phyloP scores from a whole-genome alignment of 2,329 filamentous ascomycete species.

The Microcera coccophila region DNA sequence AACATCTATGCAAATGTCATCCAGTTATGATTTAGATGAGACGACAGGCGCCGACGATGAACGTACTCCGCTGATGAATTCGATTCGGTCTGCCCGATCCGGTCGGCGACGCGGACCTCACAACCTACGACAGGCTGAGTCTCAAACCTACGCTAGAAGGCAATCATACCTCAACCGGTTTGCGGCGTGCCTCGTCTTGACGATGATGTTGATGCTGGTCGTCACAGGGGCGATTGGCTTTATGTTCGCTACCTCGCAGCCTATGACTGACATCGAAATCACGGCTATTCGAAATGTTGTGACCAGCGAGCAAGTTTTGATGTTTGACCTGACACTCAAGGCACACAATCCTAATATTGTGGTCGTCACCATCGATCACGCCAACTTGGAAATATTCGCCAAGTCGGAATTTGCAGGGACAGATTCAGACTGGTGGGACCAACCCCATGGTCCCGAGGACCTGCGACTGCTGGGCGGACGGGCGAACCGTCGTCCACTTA shows the following conservation, averaged over 20 bases:
- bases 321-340: conserved; percentile 84
- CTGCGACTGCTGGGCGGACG: conserved; percentile 15
- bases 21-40: conserved; percentile 76
- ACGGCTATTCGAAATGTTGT: conserved; percentile 83
- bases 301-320: conserved; percentile 89
- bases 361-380: conserved; percentile 76
- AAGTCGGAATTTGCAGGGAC: conserved; percentile 86
- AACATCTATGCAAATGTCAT: conserved; percentile 56
- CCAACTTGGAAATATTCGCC: conserved; percentile 90
- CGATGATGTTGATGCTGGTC: conserved; percentile 74
- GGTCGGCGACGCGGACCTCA: conserved; percentile 54
- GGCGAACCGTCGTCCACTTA: conserved; percentile 3
- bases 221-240: conserved; percentile 84
- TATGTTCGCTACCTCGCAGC: conserved; percentile 86
- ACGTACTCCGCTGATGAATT: conserved; percentile 70
- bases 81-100: conserved; percentile 54
- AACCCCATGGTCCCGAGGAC: conserved; percentile 26
- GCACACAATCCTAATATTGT: conserved; percentile 93
- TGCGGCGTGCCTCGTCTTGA: conserved; percentile 83
- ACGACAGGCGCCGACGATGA: conserved; percentile 78
- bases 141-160: conserved; percentile 61
- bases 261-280: conserved; percentile 74
- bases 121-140: conserved; percentile 67
- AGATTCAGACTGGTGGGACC: conserved; percentile 58
- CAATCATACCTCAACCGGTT: conserved; percentile 67